phyloP scores from a whole-genome alignment of 495 filamentous ascomycete genomes.

The Neohortaea acidophila region DNA sequence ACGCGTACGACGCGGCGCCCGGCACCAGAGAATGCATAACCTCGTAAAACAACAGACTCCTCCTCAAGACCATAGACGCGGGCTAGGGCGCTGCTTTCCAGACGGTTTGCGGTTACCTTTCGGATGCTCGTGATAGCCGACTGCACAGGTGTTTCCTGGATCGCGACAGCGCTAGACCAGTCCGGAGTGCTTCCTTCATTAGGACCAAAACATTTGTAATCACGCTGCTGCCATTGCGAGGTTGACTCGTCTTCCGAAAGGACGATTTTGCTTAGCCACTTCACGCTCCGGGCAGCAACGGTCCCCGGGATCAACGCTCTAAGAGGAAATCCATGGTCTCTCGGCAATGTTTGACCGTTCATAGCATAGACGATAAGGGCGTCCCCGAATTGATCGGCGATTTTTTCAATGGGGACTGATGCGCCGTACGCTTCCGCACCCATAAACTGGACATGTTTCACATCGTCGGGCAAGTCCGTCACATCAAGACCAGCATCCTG shows the following conservation, averaged over 20 bases:
- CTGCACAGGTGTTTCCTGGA: slow-evolving; percentile 38
- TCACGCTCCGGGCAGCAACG: slow-evolving; percentile 26
- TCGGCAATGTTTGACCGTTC: slow-evolving; percentile 24
- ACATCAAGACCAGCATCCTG: slow-evolving; percentile 35
- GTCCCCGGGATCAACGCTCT: slow-evolving; percentile 25
- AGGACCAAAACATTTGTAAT: slow-evolving; percentile 36
- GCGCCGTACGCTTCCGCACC: slow-evolving; percentile 44
- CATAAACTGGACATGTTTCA: slow-evolving; percentile 40
- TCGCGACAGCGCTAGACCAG: slow-evolving; percentile 28
- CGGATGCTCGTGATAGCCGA: slow-evolving; percentile 28
- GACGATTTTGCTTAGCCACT: slow-evolving; percentile 26
- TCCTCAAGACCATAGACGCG: slow-evolving; percentile 15
- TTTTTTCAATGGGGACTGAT: slow-evolving; percentile 41
- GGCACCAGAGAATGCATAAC: slow-evolving; percentile 34
- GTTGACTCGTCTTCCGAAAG: slow-evolving; percentile 26
- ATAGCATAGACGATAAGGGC: slow-evolving; percentile 41
- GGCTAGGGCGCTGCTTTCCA: too few relatives aligned
- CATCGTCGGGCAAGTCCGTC: slow-evolving; percentile 16
- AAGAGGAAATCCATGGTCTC: slow-evolving; percentile 25
- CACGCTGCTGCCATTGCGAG: slow-evolving; percentile 31
- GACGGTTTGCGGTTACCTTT: too few relatives aligned
- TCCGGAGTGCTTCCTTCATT: slow-evolving; percentile 15
- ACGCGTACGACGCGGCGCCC: slow-evolving; percentile 33
- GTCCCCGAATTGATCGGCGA: slow-evolving; percentile 39
- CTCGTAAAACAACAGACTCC: slow-evolving; percentile 18